phyloP scores from a whole-genome alignment of 163 green algal genomes.

The Volvox carteri region DNA sequence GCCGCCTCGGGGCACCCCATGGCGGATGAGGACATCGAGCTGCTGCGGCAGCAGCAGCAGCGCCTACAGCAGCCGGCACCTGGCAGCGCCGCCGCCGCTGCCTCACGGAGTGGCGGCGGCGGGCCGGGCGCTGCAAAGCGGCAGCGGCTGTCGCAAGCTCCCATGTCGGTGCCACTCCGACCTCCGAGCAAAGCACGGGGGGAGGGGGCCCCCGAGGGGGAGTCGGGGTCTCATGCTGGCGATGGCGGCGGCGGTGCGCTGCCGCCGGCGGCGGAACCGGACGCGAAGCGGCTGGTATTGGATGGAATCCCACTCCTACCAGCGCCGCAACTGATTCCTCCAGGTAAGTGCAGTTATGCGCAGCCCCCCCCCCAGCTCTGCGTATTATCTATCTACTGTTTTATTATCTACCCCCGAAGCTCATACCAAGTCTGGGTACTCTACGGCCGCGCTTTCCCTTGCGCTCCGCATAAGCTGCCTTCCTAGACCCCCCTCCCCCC shows the following conservation, averaged over 20 bases:
- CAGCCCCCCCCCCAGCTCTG: too few species aligned
- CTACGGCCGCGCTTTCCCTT: too few species aligned
- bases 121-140: conserved; percentile 1
- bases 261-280: neutral
- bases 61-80: neutral
- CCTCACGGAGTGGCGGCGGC: neutral
- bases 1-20: neutral
- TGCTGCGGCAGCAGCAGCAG: conserved; percentile 27
- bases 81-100: neutral
- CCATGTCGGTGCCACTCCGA: conserved; percentile 4
- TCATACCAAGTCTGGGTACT: too few species aligned
- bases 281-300: neutral
- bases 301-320: neutral
- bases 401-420: too few species aligned
- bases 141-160: conserved; percentile 5
- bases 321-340: conserved; percentile 30
- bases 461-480: too few species aligned
- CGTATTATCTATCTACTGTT: too few species aligned
- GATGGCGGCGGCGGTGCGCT: neutral
- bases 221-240: neutral
- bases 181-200: neutral
- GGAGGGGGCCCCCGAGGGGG: neutral
- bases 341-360: conserved; percentile 33
- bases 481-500: too few species aligned
- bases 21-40: neutral